These are phyloP conservation scores for Dujonia santamariae DNA, from an alignment of 1,139 yeast genomes.

Conservation along the genomic window DNA sequence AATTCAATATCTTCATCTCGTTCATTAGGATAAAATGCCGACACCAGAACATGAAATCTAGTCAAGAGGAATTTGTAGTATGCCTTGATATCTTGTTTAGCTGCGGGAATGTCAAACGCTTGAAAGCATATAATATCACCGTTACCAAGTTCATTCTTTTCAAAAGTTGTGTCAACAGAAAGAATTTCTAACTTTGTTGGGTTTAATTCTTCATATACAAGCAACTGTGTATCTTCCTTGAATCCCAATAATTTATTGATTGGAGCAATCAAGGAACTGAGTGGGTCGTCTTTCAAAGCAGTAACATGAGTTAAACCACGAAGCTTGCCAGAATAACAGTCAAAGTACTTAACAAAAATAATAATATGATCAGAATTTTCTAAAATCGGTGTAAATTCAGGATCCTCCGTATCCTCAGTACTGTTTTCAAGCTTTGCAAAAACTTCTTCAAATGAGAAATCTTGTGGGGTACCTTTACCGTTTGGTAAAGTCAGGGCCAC, in stretches of 20 bases:
- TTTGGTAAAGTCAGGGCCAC: constrained; percentile 12
- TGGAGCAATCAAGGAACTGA: constrained; percentile 43
- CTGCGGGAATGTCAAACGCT: constrained; percentile 7
- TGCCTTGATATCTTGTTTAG: constrained; percentile 34
- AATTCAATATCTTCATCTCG: constrained; percentile 46
- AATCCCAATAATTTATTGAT: constrained; percentile 48
- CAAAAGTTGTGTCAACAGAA: constrained; percentile 45
- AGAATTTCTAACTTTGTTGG: constrained; percentile 56
- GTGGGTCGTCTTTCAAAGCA: constrained; percentile 47
- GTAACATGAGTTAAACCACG: constrained; percentile 64
- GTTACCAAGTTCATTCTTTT: constrained; percentile 62
- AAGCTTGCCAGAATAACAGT: constrained; percentile 50
- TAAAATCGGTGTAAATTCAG: constrained; percentile 16
- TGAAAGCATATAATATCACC: constrained; percentile 81
- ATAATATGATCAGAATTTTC: constrained; percentile 40
- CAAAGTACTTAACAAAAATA: constrained; percentile 71
- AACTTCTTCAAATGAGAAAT: constrained; percentile 24
- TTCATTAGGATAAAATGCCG: constrained; percentile 42
- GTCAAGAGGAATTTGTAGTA: constrained; percentile 66
- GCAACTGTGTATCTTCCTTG: constrained; percentile 34
- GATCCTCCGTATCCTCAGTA: constrained; percentile 4
- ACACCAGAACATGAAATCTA: constrained; percentile 58
- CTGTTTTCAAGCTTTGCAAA: constrained; percentile 15
- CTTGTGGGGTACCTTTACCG: constrained; percentile 16
- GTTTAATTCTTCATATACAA: constrained; percentile 68